Base-by-base conservation (phyloP, 495 filamentous ascomycete species). In the Neurospora intermedia region DNA sequence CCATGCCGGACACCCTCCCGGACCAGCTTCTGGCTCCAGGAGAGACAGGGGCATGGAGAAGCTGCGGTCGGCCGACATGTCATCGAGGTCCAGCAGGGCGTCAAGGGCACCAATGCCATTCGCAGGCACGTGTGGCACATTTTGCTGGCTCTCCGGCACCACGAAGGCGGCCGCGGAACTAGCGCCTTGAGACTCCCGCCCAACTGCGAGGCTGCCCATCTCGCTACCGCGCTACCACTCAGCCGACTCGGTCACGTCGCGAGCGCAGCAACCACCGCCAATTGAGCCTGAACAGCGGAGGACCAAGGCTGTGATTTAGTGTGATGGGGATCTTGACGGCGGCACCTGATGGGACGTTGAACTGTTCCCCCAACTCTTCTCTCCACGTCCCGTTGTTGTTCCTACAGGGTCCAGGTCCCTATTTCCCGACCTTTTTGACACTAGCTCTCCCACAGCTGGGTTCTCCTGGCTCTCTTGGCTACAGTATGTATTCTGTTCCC, bases 161-260 rank as follows among this genome's bases (percentile, higher is more conserved):
- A 38, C 70, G 31, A 69, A 20, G 45, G 43, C 16, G 18, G 27
- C 31, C 43, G 43, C 74, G 74, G 46, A 75, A 74, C 69, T 75
- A 71, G 74, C 69, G 74, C 73, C 62, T 43, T 75, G 72, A 72
- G 54, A 54, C 72, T 70, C 69, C 31, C 38, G 38, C 43, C 59
- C 70, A 73, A 69, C 42, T 72, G 66, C 69, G 43, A 76, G 74
- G 70, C 72, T 74, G 72, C 76, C 73, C 75, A 78, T 78, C 72
- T 78, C 76, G 76, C 76, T 78, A 78, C 73, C 73, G 31, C 43
- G 27, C 43, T 72, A 35, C 31, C 11, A 23, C 45, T 39, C 31
- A 35, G 31, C n/a, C 35, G n/a, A 46, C 43, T 72, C 31, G 35
- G 23, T 66, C 54, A 66, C 54, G 27, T 18, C 15, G 54, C 54